Conservation (phyloP, 208 protist species). For the Trypanosoma congolense region DNA sequence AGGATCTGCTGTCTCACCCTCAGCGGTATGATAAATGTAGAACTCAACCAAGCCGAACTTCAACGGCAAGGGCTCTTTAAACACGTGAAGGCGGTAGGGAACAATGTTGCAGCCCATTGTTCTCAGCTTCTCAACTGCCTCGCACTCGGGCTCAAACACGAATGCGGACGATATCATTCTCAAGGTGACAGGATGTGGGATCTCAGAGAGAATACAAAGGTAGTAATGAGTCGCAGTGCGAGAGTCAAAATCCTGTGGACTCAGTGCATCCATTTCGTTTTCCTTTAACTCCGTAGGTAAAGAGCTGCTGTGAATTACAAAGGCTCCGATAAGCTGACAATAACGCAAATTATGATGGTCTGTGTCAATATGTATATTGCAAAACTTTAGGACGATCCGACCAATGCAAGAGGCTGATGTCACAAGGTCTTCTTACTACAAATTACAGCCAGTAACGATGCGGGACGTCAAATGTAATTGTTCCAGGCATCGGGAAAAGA, state of each 20-base stretch:
- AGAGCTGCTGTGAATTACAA: too few species aligned
- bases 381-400: too few species aligned
- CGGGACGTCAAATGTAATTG: too few species aligned
- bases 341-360: too few species aligned
- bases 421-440: too few species aligned
- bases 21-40: slow-evolving; percentile 31
- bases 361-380: too few species aligned
- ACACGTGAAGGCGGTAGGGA: slow-evolving; percentile 69
- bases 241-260: slow-evolving; percentile 24
- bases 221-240: slow-evolving; percentile 53
- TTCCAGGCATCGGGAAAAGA: too few species aligned
- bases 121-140: slow-evolving; percentile 30
- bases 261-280: slow-evolving; percentile 13
- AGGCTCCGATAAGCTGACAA: too few species aligned
- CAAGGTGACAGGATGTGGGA: background rate
- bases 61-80: slow-evolving; percentile 62
- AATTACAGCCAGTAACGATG: too few species aligned
- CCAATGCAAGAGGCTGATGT: too few species aligned
- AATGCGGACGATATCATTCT: slow-evolving; percentile 10
- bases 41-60: slow-evolving; percentile 81
- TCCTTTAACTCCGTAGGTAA: too few species aligned
- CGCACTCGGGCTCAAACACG: slow-evolving; percentile 28
- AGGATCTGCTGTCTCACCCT: background rate
- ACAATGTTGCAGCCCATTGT: slow-evolving; percentile 37
- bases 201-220: slow-evolving; percentile 22